Base-by-base conservation (phyloP, 225 moss, liverwort and hornwort genomes). In the Lunularia cruciata region DNA sequence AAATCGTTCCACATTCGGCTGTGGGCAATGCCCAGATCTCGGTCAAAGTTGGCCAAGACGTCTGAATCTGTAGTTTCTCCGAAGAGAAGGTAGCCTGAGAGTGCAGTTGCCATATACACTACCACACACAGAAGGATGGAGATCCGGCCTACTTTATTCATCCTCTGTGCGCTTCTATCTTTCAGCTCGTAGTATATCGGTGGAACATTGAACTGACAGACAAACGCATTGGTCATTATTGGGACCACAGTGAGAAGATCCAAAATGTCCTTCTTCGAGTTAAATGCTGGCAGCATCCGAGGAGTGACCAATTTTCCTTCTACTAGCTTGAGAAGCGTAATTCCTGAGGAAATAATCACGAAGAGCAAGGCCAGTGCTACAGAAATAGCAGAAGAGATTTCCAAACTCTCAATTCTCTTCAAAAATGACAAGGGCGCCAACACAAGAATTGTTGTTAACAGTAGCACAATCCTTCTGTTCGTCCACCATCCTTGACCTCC, bases 161-260 rank as follows among this genome's bases (percentile, higher is more conserved):
- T 92, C 71, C 82, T 85, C 37, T 76, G 75, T 2, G 82, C 84
- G 6, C 84, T 86, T 65, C 86, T 85, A 15, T 90, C 83, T n/a
- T 74, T 78, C 10, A 92, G 90, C 81, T 95, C 95, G 5, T 82
- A 47, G 68, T 92, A 95, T 33, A 95, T 95, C 3, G 86, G 83
- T 0, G 95, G 95, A 20, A 95, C 90, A 54, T 95, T 95, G 81
- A 95, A 95, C 47, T 95, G 92, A 57, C 95, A 95, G 3, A 90
- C 85, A 38, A 92, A 95, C 1, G 95, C 95, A 32, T 95, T 95
- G 19, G 92, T 84, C 90, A 95, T 92, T 76, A 95, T 92, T 1
- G 95, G 95, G 42, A 95, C 77, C 45, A 95, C 95, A 0, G 90
- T 90, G 14, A 92, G 86, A 42, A 95, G 85, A 51, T 95, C 91